These are phyloP conservation scores for Plantago ovata DNA, from an alignment of 257 asterid genomes.

Conservation along the genomic window DNA sequence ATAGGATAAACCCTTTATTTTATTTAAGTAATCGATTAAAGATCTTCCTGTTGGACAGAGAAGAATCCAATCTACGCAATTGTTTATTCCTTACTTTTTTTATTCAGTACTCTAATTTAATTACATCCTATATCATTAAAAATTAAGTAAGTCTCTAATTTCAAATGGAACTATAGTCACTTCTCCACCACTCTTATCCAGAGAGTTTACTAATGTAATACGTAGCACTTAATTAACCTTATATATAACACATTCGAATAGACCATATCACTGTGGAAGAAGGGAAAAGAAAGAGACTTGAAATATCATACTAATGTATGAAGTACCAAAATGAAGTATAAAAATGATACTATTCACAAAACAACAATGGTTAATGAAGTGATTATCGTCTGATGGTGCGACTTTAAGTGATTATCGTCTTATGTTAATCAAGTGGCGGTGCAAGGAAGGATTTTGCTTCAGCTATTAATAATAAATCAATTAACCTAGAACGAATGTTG, in stretches of 20 bases:
- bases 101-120: too few relatives aligned
- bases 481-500: conserved; percentile 18
- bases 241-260: too few relatives aligned
- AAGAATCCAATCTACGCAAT: conserved; percentile 15
- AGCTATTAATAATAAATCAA: conserved; percentile 6
- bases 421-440: conserved; percentile 37
- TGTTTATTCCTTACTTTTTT: background rate
- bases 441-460: conserved; percentile 22
- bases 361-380: too few relatives aligned
- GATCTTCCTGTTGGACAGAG: conserved; percentile 11
- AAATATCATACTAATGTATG: too few relatives aligned
- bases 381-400: too few relatives aligned
- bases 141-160: background rate
- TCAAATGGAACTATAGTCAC: background rate
- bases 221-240: background rate
- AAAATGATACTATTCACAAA: too few relatives aligned
- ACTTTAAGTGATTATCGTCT: too few relatives aligned
- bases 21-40: conserved; percentile 4
- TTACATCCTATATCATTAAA: too few relatives aligned
- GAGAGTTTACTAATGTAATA: too few relatives aligned
- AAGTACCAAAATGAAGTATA: too few relatives aligned
- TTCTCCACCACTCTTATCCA: background rate
- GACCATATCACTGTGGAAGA: too few relatives aligned
- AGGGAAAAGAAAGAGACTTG: too few relatives aligned
- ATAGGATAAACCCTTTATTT: background rate